Base-by-base conservation (phyloP, 2,329 filamentous ascomycete species). In the Penicillium hordei region DNA sequence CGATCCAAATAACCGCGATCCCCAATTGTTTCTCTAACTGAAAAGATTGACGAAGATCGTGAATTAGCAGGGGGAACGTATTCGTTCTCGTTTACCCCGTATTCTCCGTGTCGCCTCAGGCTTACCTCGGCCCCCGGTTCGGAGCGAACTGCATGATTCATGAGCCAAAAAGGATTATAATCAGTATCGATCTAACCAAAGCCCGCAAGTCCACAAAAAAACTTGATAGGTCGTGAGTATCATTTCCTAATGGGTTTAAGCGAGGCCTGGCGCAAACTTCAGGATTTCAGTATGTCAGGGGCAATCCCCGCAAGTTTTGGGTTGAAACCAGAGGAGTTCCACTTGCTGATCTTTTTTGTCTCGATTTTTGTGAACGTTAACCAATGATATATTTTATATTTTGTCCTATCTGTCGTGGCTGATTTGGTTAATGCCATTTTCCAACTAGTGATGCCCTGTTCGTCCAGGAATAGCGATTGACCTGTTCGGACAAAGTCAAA, bases 201-300 rank as follows among this genome's bases (percentile, higher is more conserved):
- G 25, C 8, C 25, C 25, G 2, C 10, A 42, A 52, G 17, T 19
- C 4, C 29, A 29, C 45, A 44, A 52, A 55, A 54, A 58, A 55
- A 54, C 38, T 36, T 55, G 57, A 52, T 31, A 54, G 52, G 38
- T 38, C 31, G 39, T 27, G 63, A 53, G n/a, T 42, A 65, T 67
- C 61, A 58, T 59, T 67, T 39, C 65, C 60, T 5, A 17, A 45
- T 31, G 54, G 8, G 61, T 56, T 54, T 67, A 65, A 65, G 60
- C 65, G 63, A 67, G 56, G 42, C 15, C 29, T 23, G n/a, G 9
- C 12, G 10, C 13, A 21, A 21, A 7, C n/a, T 19, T 23, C 44
- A n/a, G 10, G 31, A 10, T 17, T 43, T 27, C 23, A 51, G 36
- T 23, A 43, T 21, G 53, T 59, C 58, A 64, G 58, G 59, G 51